Percentiles rank a stretch among this genome's conserved stretches.
phyloP scores from a whole-genome alignment of 2,329 filamentous ascomycete genomes.

The Colletotrichum trifolii region DNA sequence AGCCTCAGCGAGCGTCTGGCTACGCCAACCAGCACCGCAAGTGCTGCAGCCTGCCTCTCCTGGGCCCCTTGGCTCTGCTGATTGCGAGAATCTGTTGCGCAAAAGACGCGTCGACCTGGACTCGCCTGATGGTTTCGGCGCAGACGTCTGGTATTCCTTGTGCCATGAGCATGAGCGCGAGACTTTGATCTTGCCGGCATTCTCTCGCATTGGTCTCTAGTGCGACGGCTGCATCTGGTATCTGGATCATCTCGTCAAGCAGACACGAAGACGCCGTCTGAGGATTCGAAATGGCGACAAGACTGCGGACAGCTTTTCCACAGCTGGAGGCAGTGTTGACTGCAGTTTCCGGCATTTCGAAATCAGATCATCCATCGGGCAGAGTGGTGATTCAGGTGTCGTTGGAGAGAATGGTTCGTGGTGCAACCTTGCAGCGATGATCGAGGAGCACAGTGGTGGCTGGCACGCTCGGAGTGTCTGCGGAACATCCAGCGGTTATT shows the following conservation, averaged over 20 bases:
- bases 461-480: too few relatives aligned
- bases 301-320: neutral
- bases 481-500: too few relatives aligned
- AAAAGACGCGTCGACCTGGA: neutral
- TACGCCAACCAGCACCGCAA: constrained; percentile 4
- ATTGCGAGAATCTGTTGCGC: neutral
- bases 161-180: constrained; percentile 3
- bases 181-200: neutral
- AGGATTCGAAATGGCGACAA: neutral
- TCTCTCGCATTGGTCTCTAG: constrained; percentile 7
- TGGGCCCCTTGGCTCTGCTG: neutral
- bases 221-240: neutral
- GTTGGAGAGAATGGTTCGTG: neutral
- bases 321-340: neutral
- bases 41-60: neutral
- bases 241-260: constrained; percentile 5
- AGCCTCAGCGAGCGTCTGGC: constrained; percentile 9
- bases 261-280: constrained; percentile 14
- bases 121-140: neutral
- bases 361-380: neutral
- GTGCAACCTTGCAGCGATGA: neutral
- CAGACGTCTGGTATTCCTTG: constrained; percentile 8
- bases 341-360: constrained; percentile 16
- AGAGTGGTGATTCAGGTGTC: neutral
- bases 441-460: too few relatives aligned